Evolutionary conservation across 768 basidiomycete genomes (phyloP).

Genomic region (Rubroboletus satanas): DNA sequence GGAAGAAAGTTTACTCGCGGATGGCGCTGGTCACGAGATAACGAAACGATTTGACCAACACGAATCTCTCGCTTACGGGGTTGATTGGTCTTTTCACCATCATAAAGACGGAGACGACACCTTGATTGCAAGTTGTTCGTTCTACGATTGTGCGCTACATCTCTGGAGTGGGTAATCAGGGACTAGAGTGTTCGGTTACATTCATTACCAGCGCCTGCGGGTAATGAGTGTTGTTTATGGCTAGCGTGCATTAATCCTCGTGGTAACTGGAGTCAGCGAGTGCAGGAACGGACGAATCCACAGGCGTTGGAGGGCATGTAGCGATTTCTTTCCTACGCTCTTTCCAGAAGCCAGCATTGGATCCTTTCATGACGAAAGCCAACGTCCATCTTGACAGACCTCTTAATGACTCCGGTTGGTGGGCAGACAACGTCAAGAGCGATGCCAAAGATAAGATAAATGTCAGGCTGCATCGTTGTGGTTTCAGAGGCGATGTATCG

Average conservation of each 20-base stretch:
- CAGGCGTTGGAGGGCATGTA: conserved; percentile 8
- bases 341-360: conserved; percentile 53
- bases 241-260: background rate
- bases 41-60: conserved; percentile 69
- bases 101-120: conserved; percentile 34
- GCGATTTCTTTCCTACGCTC: conserved; percentile 22
- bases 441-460: conserved; percentile 64
- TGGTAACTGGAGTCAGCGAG: background rate
- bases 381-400: conserved; percentile 73
- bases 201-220: background rate
- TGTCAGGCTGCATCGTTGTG: conserved; percentile 39
- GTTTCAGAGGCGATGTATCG: conserved; percentile 7
- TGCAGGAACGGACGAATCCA: conserved; percentile 1
- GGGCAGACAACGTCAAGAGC: conserved; percentile 58
- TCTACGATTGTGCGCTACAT: conserved; percentile 86
- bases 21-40: conserved; percentile 34
- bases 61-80: conserved; percentile 84
- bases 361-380: conserved; percentile 61
- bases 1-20: conserved; percentile 2
- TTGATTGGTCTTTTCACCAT: conserved; percentile 72
- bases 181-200: background rate
- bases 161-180: conserved; percentile 65
- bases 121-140: conserved; percentile 84
- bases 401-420: conserved; percentile 61
- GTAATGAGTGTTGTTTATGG: background rate